Evolutionary conservation across 495 filamentous ascomycete species (phyloP).

Genomic region (Pyrenopolyporus hunteri): DNA sequence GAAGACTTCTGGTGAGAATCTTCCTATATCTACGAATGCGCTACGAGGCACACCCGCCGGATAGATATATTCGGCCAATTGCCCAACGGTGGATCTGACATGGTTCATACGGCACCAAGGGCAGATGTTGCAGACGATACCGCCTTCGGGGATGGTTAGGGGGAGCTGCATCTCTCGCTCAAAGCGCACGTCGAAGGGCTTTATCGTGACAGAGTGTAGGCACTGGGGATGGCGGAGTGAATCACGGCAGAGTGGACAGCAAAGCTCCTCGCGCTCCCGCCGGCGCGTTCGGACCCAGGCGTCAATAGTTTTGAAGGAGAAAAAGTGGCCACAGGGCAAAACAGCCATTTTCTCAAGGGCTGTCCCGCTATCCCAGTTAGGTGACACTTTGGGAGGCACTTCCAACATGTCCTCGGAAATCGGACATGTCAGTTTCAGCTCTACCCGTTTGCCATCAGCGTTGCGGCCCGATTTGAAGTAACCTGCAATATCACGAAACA

Average conservation of each 20-base stretch:
- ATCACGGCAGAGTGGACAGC: background rate
- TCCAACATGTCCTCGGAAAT: slow-evolving; percentile 25
- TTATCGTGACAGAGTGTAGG: slow-evolving; percentile 27
- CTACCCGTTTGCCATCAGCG: slow-evolving; percentile 58
- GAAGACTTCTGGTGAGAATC: too few species aligned
- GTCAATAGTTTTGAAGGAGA: slow-evolving; percentile 11
- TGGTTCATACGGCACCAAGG: background rate
- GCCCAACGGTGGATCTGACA: background rate
- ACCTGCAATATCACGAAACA: slow-evolving; percentile 79
- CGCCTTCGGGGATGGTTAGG: slow-evolving; percentile 8
- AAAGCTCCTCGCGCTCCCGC: background rate
- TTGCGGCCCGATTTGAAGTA: slow-evolving; percentile 83
- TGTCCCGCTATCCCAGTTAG: background rate
- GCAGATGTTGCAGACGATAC: background rate
- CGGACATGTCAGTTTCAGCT: slow-evolving; percentile 32
- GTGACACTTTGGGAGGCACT: slow-evolving; percentile 34
- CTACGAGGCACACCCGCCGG: background rate
- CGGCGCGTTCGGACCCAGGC: background rate
- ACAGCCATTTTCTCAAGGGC: slow-evolving; percentile 2
- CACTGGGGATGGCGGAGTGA: background rate
- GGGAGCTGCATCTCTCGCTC: background rate
- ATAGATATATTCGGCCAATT: background rate
- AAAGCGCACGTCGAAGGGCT: background rate
- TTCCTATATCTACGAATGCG: background rate
- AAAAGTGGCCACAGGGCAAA: slow-evolving; percentile 36